phyloP scores from a whole-genome alignment of 306 rosid species.

The Lathyrus aphaca region DNA sequence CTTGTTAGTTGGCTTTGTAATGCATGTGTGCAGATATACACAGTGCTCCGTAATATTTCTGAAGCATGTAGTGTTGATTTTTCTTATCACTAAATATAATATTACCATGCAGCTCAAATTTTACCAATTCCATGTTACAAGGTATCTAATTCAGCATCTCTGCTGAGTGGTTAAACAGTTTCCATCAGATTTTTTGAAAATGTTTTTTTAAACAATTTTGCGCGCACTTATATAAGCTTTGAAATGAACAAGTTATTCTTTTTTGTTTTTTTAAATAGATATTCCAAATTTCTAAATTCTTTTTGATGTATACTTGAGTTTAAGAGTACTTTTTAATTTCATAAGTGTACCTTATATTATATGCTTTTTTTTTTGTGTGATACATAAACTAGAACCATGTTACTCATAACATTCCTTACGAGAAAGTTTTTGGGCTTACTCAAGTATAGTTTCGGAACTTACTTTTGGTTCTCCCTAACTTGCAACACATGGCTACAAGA shows the following conservation, averaged over 20 bases:
- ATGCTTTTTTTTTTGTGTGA: not conserved
- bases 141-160: constrained; percentile 6
- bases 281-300: not conserved
- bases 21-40: constrained; percentile 17
- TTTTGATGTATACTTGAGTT: not conserved
- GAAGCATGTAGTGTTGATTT: constrained; percentile 17
- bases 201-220: not conserved
- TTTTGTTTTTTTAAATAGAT: not conserved
- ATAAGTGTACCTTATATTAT: not conserved
- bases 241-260: not conserved
- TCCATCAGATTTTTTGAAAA: not conserved
- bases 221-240: constrained; percentile 17
- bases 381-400: constrained; percentile 17
- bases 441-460: constrained; percentile 12
- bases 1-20: constrained; percentile 23
- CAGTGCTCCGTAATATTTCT: constrained; percentile 13
- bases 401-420: constrained; percentile 5
- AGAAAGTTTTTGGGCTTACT: constrained; percentile 1
- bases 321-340: not conserved
- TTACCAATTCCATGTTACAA: constrained; percentile 3
- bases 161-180: constrained; percentile 2
- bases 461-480: constrained; percentile 2
- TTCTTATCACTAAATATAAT: constrained; percentile 17
- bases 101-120: constrained; percentile 10
- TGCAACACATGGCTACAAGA: constrained; percentile 12